Evolutionary conservation across 2,329 filamentous ascomycete genomes (phyloP).

Genomic region (Aulographum hederae): DNA sequence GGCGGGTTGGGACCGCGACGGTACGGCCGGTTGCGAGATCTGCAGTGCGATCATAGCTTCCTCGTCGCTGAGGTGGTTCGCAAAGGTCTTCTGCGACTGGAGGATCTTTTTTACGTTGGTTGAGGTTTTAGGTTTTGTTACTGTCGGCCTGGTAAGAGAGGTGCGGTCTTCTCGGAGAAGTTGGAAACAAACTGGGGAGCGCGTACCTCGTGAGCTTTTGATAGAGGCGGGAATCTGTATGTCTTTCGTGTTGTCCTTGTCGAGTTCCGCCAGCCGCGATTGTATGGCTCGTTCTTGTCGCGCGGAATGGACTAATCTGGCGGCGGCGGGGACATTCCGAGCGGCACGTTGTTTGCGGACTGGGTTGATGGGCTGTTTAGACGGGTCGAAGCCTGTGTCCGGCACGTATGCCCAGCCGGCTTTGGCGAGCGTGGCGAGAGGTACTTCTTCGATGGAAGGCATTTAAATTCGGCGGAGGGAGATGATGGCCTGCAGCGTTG

Average conservation of each 20-base stretch:
- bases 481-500: neutral
- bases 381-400: constrained; percentile 44
- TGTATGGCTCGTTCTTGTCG: constrained; percentile 66
- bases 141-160: no score
- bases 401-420: constrained; percentile 90
- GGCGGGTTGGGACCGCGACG: constrained; percentile 1
- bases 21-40: constrained; percentile 5
- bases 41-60: constrained; percentile 34
- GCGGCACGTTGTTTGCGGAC: constrained; percentile 46
- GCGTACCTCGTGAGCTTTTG: constrained; percentile 10
- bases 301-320: constrained; percentile 36
- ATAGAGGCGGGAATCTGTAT: constrained; percentile 43
- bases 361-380: constrained; percentile 32
- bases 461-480: constrained; percentile 18
- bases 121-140: constrained; percentile 38
- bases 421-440: constrained; percentile 39
- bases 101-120: constrained; percentile 59
- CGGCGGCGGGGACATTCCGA: constrained; percentile 33
- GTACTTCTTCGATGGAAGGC: constrained; percentile 68
- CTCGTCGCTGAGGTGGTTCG: constrained; percentile 67
- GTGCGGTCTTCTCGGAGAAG: no score
- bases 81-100: constrained; percentile 65
- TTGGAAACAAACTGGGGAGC: constrained; percentile 14
- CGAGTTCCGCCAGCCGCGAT: constrained; percentile 66
- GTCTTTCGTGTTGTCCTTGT: constrained; percentile 55